Percentiles rank a stretch among this genome's conserved stretches.
Evolutionary conservation across 2,329 filamentous ascomycete genomes (phyloP).

Genomic region (Aspergillus sp.): DNA sequence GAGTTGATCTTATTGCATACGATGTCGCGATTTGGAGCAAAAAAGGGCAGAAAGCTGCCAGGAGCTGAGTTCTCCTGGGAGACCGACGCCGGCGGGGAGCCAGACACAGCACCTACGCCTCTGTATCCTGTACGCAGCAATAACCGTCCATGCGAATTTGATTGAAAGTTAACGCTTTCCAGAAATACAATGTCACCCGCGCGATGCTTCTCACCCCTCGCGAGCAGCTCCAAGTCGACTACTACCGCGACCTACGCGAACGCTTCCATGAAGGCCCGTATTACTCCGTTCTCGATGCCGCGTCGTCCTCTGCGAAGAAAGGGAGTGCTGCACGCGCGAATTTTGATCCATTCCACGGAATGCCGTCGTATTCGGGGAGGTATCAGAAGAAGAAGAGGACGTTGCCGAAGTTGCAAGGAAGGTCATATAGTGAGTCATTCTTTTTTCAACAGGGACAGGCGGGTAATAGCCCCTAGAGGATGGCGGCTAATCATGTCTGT

Average conservation of each 20-base stretch:
- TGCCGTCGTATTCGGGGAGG: conserved; percentile 53
- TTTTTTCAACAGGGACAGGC: background rate
- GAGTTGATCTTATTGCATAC: background rate
- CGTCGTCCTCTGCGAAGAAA: conserved; percentile 37
- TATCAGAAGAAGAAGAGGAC: conserved; percentile 52
- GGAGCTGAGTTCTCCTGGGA: conserved; percentile 39
- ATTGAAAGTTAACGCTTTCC: background rate
- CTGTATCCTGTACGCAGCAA: conserved; percentile 38
- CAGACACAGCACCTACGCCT: conserved; percentile 40
- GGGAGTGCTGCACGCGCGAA: conserved; percentile 38
- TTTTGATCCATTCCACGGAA: conserved; percentile 57
- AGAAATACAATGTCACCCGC: conserved; percentile 34
- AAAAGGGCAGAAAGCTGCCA: conserved; percentile 32
- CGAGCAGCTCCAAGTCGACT: conserved; percentile 45
- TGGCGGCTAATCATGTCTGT: conserved; percentile 1
- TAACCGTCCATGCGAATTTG: background rate
- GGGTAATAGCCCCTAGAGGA: background rate
- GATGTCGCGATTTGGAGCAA: conserved; percentile 35
- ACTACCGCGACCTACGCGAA: conserved; percentile 48
- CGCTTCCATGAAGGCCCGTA: conserved; percentile 54
- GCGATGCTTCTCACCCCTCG: conserved; percentile 25
- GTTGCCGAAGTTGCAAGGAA: conserved; percentile 48
- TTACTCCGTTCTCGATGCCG: conserved; percentile 47
- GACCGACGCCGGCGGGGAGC: conserved; percentile 31
- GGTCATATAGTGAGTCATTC: conserved; percentile 47